Conservation (phyloP, 805 yeast genomes). For the Starmerella geochares region DNA sequence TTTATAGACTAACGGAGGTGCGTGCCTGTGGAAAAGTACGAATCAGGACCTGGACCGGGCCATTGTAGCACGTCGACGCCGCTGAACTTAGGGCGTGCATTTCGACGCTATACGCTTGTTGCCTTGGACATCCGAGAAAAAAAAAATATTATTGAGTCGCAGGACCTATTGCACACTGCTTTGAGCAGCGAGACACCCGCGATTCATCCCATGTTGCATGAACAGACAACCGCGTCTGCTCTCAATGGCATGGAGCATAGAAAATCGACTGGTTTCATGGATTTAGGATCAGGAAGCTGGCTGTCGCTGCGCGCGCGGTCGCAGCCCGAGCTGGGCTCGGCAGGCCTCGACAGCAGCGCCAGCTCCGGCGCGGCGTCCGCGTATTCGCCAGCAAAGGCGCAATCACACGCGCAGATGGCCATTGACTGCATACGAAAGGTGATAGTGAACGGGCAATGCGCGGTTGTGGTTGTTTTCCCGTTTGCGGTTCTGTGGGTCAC, state of each 20-base stretch:
- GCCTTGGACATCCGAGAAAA: neutral
- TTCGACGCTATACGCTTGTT: neutral
- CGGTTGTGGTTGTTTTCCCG: conserved; percentile 19
- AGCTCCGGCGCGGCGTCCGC: neutral
- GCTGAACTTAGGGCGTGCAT: neutral
- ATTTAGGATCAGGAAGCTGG: neutral
- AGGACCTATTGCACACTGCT: no score
- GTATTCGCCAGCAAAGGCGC: conserved; percentile 3
- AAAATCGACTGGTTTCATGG: neutral
- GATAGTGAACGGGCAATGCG: conserved; percentile 16
- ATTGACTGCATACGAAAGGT: conserved; percentile 14
- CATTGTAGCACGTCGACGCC: neutral
- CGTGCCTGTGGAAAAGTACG: neutral
- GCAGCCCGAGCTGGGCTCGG: neutral
- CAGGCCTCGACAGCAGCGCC: neutral
- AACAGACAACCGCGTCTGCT: neutral
- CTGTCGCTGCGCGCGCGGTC: neutral
- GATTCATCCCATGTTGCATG: neutral
- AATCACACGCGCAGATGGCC: conserved; percentile 4
- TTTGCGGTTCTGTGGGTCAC: conserved; percentile 22
- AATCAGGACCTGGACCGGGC: neutral
- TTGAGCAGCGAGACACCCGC: neutral
- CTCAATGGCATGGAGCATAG: conserved; percentile 1
- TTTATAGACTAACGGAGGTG: neutral
- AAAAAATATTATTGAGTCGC: no score